phyloP scores from a whole-genome alignment of 2,329 filamentous ascomycete genomes.

The Penicillium nordicum region DNA sequence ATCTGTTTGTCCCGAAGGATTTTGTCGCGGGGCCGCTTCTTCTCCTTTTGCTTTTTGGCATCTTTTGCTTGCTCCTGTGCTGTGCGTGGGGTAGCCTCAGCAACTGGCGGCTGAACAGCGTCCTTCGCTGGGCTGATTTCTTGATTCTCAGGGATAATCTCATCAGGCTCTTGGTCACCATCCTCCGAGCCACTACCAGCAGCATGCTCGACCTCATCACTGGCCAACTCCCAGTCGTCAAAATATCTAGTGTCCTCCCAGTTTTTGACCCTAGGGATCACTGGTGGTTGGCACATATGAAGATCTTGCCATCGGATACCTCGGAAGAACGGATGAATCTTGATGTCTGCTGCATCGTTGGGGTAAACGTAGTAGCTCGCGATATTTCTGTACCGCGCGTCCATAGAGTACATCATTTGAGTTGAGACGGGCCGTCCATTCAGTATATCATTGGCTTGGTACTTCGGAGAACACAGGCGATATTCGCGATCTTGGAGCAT shows the following conservation, averaged over 20 bases:
- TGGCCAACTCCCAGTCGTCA: slow-evolving; percentile 68
- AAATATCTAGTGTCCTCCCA: slow-evolving; percentile 84
- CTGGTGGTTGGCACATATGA: slow-evolving; percentile 69
- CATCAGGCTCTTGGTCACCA: neutral
- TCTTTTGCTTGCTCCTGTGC: slow-evolving; percentile 37
- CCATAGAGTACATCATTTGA: slow-evolving; percentile 32
- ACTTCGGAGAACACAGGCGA: slow-evolving; percentile 73
- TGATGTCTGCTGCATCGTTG: slow-evolving; percentile 85
- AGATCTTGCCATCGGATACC: slow-evolving; percentile 74
- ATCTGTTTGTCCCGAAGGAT: slow-evolving; percentile 70
- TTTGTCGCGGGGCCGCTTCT: slow-evolving; percentile 78
- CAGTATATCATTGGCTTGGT: slow-evolving; percentile 62
- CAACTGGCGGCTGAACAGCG: neutral
- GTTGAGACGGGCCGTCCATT: slow-evolving; percentile 30
- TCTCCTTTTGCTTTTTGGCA: slow-evolving; percentile 56
- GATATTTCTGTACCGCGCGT: slow-evolving; percentile 39
- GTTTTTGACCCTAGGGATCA: slow-evolving; percentile 68
- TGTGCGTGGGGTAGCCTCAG: neutral
- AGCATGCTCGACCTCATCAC: slow-evolving; percentile 48
- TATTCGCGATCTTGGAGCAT: slow-evolving; percentile 71
- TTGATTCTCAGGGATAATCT: neutral
- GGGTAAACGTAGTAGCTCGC: slow-evolving; percentile 68
- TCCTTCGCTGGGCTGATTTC: neutral
- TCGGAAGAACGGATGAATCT: slow-evolving; percentile 79
- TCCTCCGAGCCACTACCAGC: slow-evolving; percentile 15